Conservation (phyloP, 1,284 basidiomycete genomes). For the Ustilago sp. region DNA sequence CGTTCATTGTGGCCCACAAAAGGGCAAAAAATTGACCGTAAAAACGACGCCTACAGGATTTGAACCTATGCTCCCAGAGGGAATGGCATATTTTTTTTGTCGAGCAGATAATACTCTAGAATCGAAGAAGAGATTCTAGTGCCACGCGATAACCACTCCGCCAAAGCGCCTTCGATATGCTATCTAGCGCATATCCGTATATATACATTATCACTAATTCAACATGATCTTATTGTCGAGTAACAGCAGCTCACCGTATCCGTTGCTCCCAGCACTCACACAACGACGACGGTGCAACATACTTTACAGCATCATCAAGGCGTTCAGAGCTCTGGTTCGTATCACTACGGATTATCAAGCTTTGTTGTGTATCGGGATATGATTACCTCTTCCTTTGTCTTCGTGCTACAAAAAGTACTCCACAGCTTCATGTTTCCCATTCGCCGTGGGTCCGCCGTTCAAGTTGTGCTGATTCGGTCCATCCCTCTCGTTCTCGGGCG, state of each 20-base stretch:
- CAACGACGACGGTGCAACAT: too few species aligned
- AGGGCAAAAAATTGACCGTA: not conserved
- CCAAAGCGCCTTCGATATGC: conserved; percentile 24
- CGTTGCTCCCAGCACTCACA: too few species aligned
- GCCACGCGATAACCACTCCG: conserved; percentile 48
- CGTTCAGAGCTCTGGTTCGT: too few species aligned
- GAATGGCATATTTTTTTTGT: conserved; percentile 35
- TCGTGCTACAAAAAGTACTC: conserved; percentile 59
- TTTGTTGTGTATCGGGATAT: not conserved
- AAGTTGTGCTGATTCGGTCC: conserved; percentile 63
- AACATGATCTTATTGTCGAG: too few species aligned
- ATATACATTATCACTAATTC: not conserved
- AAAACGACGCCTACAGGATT: conserved; percentile 32
- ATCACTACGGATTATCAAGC: not conserved
- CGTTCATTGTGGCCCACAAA: not conserved
- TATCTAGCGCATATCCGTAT: not conserved
- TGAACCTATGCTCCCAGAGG: conserved; percentile 45
- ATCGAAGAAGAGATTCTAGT: conserved; percentile 17
- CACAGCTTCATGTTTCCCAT: conserved; percentile 56
- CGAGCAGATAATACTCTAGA: conserved; percentile 26
- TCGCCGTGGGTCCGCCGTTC: conserved; percentile 29
- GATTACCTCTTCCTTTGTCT: not conserved
- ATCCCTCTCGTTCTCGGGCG: conserved; percentile 89
- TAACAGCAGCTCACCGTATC: not conserved
- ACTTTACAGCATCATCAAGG: too few species aligned